Evolutionary conservation across 2,329 filamentous ascomycete genomes (phyloP), one percentile per base, ranked within the genome.

Genomic region (Mollisia scopiformis): DNA sequence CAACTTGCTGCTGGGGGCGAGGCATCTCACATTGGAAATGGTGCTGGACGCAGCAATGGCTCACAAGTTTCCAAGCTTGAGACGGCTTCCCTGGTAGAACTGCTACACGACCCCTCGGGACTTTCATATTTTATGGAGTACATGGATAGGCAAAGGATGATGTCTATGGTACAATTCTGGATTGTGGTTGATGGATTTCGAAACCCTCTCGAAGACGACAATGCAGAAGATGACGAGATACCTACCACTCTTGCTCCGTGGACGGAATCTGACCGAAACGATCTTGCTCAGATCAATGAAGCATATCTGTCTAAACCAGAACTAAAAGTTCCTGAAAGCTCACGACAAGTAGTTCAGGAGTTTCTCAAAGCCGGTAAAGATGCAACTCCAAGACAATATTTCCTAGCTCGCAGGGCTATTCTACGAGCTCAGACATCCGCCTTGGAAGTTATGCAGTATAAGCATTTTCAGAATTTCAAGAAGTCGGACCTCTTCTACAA

Each of bases 51-150:
- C 5, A 56, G 21, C 27, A 69, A 75, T 55, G 68, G 65, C 50
- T 57, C 52, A 30, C 67, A 71, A 33, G 77, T 83, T n/a, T 89
- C 90, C 1, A 84, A 83, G 47, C 79, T 93, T 39, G 88, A 93
- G 65, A 90, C 90, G 68, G 89, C 89, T 7, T 88, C 91, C 0
- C 80, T 98, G 2, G 85, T 88, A 13, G 93, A 98, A 66, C 82
- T 99, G n/a, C 82, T 99, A 60, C 90, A 93, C 67, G 93, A 96
- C 75, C 86, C 95, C 2, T 90, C 94, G 1, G 94, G 92, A 0
- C 81, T 99, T 8, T 98, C 95, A 2, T 99, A 97, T 74, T 98
- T 99, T 78, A 99, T 99, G 95, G 95, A 99, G 74, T 98, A 93
- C 72, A 99, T 99, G 95, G 95, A 99, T 74, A 88, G 95, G 43